Percentiles rank a stretch among this genome's conserved stretches.
phyloP scores from a whole-genome alignment of 2,329 filamentous ascomycete genomes.

The Clonostachys sp. region DNA sequence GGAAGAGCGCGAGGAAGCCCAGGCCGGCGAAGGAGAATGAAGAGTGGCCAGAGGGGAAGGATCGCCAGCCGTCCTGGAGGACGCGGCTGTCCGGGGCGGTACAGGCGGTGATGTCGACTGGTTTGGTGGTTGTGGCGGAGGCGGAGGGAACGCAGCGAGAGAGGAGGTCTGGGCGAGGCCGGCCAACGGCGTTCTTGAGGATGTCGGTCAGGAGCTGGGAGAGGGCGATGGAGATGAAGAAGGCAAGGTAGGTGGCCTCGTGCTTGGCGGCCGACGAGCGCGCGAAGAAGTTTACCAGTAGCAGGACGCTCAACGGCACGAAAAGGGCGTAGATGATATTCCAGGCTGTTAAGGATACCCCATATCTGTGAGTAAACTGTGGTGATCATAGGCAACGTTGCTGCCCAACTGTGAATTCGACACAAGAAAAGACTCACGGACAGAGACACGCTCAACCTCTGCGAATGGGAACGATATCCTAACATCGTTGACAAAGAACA shows the following conservation, averaged over 20 bases:
- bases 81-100: conserved; percentile 65
- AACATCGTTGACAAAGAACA: conserved; percentile 86
- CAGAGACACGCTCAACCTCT: conserved; percentile 74
- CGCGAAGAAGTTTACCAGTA: conserved; percentile 58
- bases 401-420: background rate
- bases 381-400: background rate
- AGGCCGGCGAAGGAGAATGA: conserved; percentile 77
- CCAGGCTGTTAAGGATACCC: conserved; percentile 40
- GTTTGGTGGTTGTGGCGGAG: conserved; percentile 39
- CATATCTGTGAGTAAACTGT: background rate
- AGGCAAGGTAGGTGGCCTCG: conserved; percentile 79
- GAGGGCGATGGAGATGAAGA: conserved; percentile 72
- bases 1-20: conserved; percentile 67
- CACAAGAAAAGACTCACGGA: conserved; percentile 49
- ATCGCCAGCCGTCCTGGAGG: conserved; percentile 80
- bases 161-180: conserved; percentile 60
- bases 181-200: conserved; percentile 82
- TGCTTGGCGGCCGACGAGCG: conserved; percentile 70
- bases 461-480: conserved; percentile 85
- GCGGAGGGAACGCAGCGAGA: conserved; percentile 73
- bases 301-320: conserved; percentile 63
- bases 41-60: conserved; percentile 76
- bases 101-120: conserved; percentile 67
- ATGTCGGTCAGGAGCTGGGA: conserved; percentile 83
- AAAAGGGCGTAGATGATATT: conserved; percentile 76